Evolutionary conservation across 768 basidiomycete species (phyloP).

Genomic region (Lyophyllum atratum): DNA sequence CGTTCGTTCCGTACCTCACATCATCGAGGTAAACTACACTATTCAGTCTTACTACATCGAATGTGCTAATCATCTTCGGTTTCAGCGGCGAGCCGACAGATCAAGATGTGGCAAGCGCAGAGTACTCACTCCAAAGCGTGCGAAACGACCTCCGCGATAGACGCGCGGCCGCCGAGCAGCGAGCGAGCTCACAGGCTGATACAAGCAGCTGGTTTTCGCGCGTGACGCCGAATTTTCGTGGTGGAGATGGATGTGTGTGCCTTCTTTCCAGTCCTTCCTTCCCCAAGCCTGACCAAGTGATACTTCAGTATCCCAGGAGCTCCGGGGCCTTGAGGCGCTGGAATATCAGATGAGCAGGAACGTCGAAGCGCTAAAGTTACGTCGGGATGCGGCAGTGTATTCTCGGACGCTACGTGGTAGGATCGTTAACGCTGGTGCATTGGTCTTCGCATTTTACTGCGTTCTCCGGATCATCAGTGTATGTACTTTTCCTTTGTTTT

Average conservation of each 20-base stretch:
- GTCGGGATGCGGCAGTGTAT: conserved; percentile 51
- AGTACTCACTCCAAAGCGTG: conserved; percentile 60
- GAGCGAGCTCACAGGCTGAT: conserved; percentile 26
- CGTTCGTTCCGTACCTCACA: conserved; percentile 48
- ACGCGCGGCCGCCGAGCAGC: conserved; percentile 32
- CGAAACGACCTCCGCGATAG: conserved; percentile 55
- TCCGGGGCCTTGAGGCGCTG: conserved; percentile 65
- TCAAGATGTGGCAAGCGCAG: conserved; percentile 52
- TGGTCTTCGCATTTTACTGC: conserved; percentile 69
- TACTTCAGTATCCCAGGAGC: conserved; percentile 49
- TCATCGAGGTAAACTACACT: conserved; percentile 22
- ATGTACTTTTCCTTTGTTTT: conserved; percentile 25
- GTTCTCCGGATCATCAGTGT: conserved; percentile 63
- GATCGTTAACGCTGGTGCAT: conserved; percentile 45
- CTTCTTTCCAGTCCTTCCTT: not conserved
- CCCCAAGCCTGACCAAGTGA: not conserved
- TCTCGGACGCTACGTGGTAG: conserved; percentile 57
- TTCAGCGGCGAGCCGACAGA: conserved; percentile 44
- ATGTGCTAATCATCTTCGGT: not conserved
- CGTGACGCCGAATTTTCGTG: conserved; percentile 51
- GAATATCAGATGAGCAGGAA: conserved; percentile 68
- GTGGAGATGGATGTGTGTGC: conserved; percentile 41
- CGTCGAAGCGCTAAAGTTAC: conserved; percentile 49
- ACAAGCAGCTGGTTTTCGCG: conserved; percentile 49
- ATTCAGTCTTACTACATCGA: not conserved